Evolutionary conservation across 2,329 filamentous ascomycete species (phyloP).

Genomic region (Colletotrichum echinochloae): DNA sequence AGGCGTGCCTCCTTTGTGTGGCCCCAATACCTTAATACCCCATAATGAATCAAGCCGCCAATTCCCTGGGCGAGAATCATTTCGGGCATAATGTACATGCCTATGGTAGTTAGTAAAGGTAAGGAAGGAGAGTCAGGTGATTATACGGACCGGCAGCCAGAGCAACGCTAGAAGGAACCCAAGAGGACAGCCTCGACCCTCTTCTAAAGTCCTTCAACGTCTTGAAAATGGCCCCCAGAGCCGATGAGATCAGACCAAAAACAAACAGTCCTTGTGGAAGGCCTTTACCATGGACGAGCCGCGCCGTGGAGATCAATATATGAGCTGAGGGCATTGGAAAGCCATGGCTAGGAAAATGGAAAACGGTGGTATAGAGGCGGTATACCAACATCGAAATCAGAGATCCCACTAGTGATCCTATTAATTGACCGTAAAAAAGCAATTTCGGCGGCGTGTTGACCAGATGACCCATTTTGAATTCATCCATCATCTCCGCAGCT

Average conservation of each 20-base stretch:
- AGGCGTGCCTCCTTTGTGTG: background rate
- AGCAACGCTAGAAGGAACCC: slow-evolving; percentile 5
- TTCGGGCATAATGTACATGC: slow-evolving; percentile 6
- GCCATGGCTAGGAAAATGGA: background rate
- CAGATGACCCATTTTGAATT: slow-evolving; percentile 12
- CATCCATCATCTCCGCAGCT: slow-evolving; percentile 18
- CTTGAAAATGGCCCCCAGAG: background rate
- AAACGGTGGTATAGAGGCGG: slow-evolving; percentile 3
- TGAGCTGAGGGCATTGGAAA: slow-evolving; percentile 18
- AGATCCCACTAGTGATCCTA: background rate
- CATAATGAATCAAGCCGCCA: background rate
- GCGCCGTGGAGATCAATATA: slow-evolving; percentile 1
- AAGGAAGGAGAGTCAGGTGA: too few species aligned
- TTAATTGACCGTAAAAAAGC: slow-evolving; percentile 8
- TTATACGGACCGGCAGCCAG: slow-evolving; percentile 7
- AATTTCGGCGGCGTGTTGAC: background rate
- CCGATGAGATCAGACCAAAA: background rate
- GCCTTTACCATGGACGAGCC: background rate
- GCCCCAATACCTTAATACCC: background rate
- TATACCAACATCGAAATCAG: slow-evolving; percentile 5
- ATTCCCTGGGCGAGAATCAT: background rate
- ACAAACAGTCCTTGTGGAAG: background rate
- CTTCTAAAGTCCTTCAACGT: background rate
- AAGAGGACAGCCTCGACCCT: background rate
- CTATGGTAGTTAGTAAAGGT: background rate